phyloP scores from a whole-genome alignment of 345 rosid genomes.

The Fremontodendron californicum region DNA sequence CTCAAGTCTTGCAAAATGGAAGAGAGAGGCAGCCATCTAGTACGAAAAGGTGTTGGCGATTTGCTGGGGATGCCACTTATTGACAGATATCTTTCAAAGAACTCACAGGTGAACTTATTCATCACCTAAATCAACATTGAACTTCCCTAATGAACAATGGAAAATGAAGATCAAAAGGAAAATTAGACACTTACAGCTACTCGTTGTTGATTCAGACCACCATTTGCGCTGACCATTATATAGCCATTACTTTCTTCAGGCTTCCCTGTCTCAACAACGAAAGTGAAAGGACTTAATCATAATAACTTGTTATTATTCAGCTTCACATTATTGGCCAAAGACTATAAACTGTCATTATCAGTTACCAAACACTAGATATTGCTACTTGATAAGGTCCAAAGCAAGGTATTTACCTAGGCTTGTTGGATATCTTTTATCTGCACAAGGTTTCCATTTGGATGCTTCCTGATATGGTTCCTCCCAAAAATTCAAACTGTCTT shows the following conservation, averaged over 20 bases:
- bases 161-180: background rate
- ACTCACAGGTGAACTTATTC: background rate
- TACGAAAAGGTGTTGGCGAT: background rate
- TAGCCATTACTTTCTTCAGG: constrained; percentile 54
- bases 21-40: background rate
- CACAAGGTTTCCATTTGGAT: constrained; percentile 78
- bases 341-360: background rate
- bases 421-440: constrained; percentile 35
- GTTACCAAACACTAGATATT: background rate
- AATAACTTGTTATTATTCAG: background rate
- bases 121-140: background rate
- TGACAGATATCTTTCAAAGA: too few relatives aligned
- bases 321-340: background rate
- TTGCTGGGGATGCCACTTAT: too few relatives aligned
- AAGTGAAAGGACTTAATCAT: constrained; percentile 7
- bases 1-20: background rate
- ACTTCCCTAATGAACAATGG: background rate
- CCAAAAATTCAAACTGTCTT: constrained; percentile 41
- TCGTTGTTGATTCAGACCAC: constrained; percentile 95
- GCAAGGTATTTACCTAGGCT: constrained; percentile 30
- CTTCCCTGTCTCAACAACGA: constrained; percentile 37
- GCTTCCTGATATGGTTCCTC: constrained; percentile 54
- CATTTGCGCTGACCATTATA: constrained; percentile 78
- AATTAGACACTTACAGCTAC: constrained; percentile 69
- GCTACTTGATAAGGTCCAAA: background rate